phyloP scores from a whole-genome alignment of 1,284 basidiomycete species.

The Heterobasidion annosum region DNA sequence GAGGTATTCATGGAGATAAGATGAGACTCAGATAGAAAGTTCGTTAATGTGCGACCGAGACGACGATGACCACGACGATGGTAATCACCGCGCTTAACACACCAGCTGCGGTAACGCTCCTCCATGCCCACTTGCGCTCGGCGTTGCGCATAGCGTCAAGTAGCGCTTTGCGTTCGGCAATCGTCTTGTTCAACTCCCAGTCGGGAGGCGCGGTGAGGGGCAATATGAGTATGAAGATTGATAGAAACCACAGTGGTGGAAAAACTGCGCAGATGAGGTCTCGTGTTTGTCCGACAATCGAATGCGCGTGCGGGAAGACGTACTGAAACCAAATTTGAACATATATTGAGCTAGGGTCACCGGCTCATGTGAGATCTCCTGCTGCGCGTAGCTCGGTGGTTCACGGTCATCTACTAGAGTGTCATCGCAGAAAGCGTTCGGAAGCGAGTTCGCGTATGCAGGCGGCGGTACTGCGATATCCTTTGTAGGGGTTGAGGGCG shows the following conservation, averaged over 20 bases:
- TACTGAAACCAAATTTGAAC: neutral
- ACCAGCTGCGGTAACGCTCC: slow-evolving; percentile 21
- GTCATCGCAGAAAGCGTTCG: too few species aligned
- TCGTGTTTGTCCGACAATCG: neutral
- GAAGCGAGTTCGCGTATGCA: too few species aligned
- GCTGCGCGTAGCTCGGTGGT: too few species aligned
- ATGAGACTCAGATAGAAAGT: too few species aligned
- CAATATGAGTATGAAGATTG: slow-evolving; percentile 27
- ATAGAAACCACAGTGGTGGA: slow-evolving; percentile 32
- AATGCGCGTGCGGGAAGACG: neutral
- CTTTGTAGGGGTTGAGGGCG: too few species aligned
- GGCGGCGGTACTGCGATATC: too few species aligned
- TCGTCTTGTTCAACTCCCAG: slow-evolving; percentile 28
- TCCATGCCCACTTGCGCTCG: slow-evolving; percentile 31
- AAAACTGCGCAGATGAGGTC: slow-evolving; percentile 21
- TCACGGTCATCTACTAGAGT: too few species aligned
- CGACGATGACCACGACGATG: too few species aligned
- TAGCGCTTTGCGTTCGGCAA: slow-evolving; percentile 24
- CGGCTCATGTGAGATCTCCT: too few species aligned
- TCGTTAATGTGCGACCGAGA: too few species aligned
- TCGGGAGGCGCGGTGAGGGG: slow-evolving; percentile 26
- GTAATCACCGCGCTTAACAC: neutral
- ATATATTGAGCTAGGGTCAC: too few species aligned
- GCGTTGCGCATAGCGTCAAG: slow-evolving; percentile 24
- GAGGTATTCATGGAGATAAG: too few species aligned